Conservation (phyloP, 2,329 filamentous ascomycete species). For the Colletotrichum spaethianum region DNA sequence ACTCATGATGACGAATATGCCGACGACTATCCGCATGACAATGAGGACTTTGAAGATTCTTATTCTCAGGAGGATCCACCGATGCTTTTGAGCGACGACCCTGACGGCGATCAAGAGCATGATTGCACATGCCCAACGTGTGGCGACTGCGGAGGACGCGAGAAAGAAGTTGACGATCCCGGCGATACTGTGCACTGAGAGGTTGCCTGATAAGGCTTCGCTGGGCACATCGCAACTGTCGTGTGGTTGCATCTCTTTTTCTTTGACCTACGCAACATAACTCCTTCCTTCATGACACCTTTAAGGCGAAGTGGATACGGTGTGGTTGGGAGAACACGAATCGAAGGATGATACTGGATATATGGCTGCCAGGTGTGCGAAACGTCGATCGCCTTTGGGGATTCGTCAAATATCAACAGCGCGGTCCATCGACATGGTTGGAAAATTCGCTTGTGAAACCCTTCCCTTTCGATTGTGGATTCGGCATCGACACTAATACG, state of each 20-base stretch:
- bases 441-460: not conserved
- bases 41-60: conserved; percentile 27
- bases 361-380: not conserved
- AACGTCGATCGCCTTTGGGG: not conserved
- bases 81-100: conserved; percentile 41
- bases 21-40: conserved; percentile 45
- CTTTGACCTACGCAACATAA: not conserved
- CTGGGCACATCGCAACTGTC: not conserved
- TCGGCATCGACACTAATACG: not conserved
- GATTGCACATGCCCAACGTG: conserved; percentile 22
- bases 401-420: not conserved
- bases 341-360: not conserved
- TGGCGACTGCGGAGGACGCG: conserved; percentile 11
- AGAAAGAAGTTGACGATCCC: conserved; percentile 27
- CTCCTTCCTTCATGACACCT: not conserved
- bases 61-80: conserved; percentile 40
- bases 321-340: not conserved
- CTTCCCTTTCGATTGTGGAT: not conserved
- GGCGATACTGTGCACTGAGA: conserved; percentile 21
- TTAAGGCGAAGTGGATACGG: not conserved
- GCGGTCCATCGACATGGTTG: not conserved
- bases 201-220: not conserved
- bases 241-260: not conserved
- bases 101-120: conserved; percentile 27
- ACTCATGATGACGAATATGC: conserved; percentile 56